Conservation (phyloP, 148 eudicot genomes). For the Chenopodium quinoa region DNA sequence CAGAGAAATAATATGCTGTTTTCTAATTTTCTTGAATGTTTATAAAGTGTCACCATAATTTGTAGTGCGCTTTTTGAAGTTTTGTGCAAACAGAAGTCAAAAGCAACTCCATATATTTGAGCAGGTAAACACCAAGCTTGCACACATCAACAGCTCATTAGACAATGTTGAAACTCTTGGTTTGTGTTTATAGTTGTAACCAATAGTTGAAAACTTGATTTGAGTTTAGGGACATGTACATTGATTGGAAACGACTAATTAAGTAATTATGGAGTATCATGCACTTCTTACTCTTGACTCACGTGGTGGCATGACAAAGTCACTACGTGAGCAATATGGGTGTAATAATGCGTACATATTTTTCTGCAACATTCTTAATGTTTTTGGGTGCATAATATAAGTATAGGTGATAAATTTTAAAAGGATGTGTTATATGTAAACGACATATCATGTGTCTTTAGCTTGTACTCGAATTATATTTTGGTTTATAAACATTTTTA, state of each 20-base stretch:
- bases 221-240: neutral
- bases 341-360: no score
- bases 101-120: neutral
- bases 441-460: no score
- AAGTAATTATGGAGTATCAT: neutral
- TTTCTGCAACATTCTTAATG: no score
- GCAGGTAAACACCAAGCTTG: neutral
- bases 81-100: constrained; percentile 4
- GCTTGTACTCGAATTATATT: no score
- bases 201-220: neutral
- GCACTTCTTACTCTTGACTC: neutral
- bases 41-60: neutral
- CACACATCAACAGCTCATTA: constrained; percentile 11
- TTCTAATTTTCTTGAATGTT: neutral
- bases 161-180: neutral
- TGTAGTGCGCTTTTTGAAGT: constrained; percentile 1
- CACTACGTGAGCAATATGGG: no score
- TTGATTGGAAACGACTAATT: neutral
- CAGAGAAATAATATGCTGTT: neutral
- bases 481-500: no score
- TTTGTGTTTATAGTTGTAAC: neutral
- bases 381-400: no score
- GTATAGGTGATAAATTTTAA: neutral
- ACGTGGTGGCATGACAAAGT: neutral
- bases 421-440: no score